These are phyloP conservation scores for Pseudogymnoascus sp. DNA, from an alignment of 2,329 filamentous ascomycete species.

Conservation along the genomic window DNA sequence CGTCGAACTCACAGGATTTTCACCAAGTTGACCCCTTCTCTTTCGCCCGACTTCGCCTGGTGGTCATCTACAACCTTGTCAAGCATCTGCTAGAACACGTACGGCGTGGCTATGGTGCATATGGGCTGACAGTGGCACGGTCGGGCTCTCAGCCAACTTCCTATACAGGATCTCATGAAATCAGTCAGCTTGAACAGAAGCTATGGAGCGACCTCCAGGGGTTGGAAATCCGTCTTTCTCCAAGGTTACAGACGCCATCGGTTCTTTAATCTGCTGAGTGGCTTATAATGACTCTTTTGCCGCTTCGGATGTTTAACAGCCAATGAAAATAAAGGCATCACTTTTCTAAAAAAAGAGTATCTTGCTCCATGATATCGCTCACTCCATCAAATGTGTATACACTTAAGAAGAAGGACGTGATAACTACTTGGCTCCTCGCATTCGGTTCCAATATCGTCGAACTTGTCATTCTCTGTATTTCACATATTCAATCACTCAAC, in stretches of 20 bases:
- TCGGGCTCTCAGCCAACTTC: neutral
- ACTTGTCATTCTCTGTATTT: neutral
- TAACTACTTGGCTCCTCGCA: conserved; percentile 5
- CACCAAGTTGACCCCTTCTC: conserved; percentile 9
- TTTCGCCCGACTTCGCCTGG: conserved; percentile 5
- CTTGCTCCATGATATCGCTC: conserved; percentile 8
- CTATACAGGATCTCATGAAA: conserved; percentile 1
- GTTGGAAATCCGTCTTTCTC: conserved; percentile 10
- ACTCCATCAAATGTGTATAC: conserved; percentile 8
- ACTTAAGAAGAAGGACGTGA: conserved; percentile 10
- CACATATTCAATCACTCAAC: conserved; percentile 9
- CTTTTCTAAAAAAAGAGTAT: conserved; percentile 10
- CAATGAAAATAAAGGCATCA: conserved; percentile 9
- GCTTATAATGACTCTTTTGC: conserved; percentile 5
- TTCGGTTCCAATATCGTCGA: neutral
- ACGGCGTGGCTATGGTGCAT: conserved; percentile 9
- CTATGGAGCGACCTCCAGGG: conserved; percentile 9
- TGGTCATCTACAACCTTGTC: conserved; percentile 10
- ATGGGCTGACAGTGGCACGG: conserved; percentile 4
- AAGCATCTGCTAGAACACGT: conserved; percentile 9
- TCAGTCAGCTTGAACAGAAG: conserved; percentile 10
- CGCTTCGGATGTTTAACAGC: conserved; percentile 10
- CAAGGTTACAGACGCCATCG: conserved; percentile 7
- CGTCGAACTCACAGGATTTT: conserved; percentile 9
- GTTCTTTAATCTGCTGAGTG: neutral